phyloP scores from a whole-genome alignment of 2,329 filamentous ascomycete genomes.

The Alternaria gaisen region DNA sequence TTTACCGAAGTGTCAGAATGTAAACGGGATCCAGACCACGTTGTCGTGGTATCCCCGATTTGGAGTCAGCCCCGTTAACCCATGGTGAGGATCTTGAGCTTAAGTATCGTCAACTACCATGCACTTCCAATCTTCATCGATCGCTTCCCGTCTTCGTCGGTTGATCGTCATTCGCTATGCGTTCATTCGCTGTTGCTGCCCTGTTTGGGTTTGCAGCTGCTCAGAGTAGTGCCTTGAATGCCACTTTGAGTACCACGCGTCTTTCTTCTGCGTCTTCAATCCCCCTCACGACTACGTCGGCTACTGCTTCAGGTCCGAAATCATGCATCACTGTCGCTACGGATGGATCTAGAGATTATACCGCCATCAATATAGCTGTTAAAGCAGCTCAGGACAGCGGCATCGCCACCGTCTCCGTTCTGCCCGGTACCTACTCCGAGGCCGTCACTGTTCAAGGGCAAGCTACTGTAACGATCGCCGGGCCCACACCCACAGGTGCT shows the following conservation, averaged over 20 bases:
- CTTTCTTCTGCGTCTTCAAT: conserved; percentile 4
- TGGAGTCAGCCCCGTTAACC: conserved; percentile 12
- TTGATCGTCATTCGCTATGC: conserved; percentile 23
- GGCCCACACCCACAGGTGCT: conserved; percentile 33
- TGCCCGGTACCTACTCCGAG: conserved; percentile 58
- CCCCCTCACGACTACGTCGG: conserved; percentile 3
- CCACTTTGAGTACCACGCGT: conserved; percentile 4
- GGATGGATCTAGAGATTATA: conserved; percentile 57
- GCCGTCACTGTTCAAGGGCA: conserved; percentile 53
- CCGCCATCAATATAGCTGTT: conserved; percentile 57
- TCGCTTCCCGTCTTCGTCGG: conserved; percentile 2
- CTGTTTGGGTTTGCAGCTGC: conserved; percentile 25
- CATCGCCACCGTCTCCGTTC: conserved; percentile 56
- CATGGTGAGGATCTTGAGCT: conserved; percentile 19
- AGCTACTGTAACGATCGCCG: conserved; percentile 55
- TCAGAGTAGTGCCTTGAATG: conserved; percentile 22
- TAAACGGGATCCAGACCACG: conserved; percentile 9
- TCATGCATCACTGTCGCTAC: conserved; percentile 55
- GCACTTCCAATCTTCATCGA: conserved; percentile 2
- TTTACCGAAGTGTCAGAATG: conserved; percentile 1
- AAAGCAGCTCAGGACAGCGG: conserved; percentile 54
- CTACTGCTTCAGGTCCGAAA: conserved; percentile 11
- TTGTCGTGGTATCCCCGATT: conserved; percentile 7
- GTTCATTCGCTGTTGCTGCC: conserved; percentile 17
- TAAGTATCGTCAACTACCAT: conserved; percentile 8